Conservation (phyloP, 108 stramenopile species). For the Skeletonema marinoi region DNA sequence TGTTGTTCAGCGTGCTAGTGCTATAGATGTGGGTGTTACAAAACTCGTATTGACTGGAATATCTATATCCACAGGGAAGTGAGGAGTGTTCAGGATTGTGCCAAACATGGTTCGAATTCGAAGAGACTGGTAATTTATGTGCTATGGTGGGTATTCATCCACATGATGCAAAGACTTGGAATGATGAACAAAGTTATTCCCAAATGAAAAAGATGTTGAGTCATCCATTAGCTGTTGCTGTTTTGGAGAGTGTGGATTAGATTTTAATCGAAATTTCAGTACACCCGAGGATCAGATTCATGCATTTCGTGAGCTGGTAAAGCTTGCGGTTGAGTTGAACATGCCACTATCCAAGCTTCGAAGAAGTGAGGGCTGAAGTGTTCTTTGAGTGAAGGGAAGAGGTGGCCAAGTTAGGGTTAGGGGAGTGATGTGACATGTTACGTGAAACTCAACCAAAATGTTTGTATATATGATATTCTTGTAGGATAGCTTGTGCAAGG, state of each 20-base stretch:
- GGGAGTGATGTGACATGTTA: too few species aligned
- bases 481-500: too few species aligned
- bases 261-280: constrained; percentile 58
- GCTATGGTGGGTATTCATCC: constrained; percentile 56
- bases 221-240: constrained; percentile 47
- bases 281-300: constrained; percentile 41
- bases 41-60: constrained; percentile 52
- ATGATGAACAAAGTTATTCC: constrained; percentile 3
- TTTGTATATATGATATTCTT: too few species aligned
- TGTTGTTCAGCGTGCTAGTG: constrained; percentile 50
- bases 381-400: too few species aligned
- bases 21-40: constrained; percentile 52
- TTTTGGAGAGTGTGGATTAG: constrained; percentile 63
- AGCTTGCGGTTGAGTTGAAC: constrained; percentile 43
- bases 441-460: too few species aligned
- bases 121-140: constrained; percentile 43
- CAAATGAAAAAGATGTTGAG: constrained; percentile 18
- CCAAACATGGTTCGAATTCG: constrained; percentile 48
- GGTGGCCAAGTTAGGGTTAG: too few species aligned
- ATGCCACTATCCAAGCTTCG: constrained; percentile 55
- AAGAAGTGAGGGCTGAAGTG: too few species aligned
- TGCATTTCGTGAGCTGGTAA: constrained; percentile 55
- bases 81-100: constrained; percentile 38
- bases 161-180: constrained; percentile 57
- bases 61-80: constrained; percentile 21